A percentile compares a stretch with the other conserved stretches of the same genome.
Conservation (phyloP, 805 yeast genomes). For the Grigorovia transvaalensis region DNA sequence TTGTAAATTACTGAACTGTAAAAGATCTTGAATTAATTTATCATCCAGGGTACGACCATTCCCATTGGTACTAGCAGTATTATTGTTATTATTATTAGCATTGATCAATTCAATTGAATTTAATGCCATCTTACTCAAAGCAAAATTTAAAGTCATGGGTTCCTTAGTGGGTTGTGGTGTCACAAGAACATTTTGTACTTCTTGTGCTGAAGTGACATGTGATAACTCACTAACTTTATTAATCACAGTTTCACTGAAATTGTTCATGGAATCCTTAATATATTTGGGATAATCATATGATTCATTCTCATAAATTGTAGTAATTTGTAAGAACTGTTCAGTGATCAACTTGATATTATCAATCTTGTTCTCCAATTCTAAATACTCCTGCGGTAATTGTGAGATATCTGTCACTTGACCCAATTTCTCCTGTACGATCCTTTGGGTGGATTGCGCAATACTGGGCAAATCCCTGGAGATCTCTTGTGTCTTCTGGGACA, state of each 20-base stretch:
- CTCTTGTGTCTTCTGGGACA: conserved; percentile 30
- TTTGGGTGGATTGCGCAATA: conserved; percentile 70
- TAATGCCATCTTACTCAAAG: conserved; percentile 66
- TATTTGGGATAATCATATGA: conserved; percentile 77
- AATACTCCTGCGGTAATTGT: conserved; percentile 74
- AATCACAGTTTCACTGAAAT: conserved; percentile 56
- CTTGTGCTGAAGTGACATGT: conserved; percentile 66
- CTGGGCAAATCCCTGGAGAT: conserved; percentile 52
- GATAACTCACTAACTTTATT: conserved; percentile 57
- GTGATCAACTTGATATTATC: conserved; percentile 65
- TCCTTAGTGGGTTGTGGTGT: conserved; percentile 39
- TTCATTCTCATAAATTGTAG: conserved; percentile 55
- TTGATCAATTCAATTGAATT: conserved; percentile 28
- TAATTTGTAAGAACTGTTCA: conserved; percentile 43
- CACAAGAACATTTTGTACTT: conserved; percentile 63
- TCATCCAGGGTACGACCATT: conserved; percentile 19
- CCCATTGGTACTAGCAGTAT: no score
- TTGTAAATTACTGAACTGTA: conserved; percentile 58
- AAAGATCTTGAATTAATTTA: conserved; percentile 44
- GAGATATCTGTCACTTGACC: conserved; percentile 78
- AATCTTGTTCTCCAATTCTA: conserved; percentile 60
- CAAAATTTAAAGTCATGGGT: conserved; percentile 78
- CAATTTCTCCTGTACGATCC: conserved; percentile 66
- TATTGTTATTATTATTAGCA: conserved; percentile 3
- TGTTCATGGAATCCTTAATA: conserved; percentile 61